A percentile compares a stretch with the other conserved stretches of the same genome.
Conservation (phyloP, 1,139 yeast genomes). For the Kurtzmaniella quercitrusa region DNA sequence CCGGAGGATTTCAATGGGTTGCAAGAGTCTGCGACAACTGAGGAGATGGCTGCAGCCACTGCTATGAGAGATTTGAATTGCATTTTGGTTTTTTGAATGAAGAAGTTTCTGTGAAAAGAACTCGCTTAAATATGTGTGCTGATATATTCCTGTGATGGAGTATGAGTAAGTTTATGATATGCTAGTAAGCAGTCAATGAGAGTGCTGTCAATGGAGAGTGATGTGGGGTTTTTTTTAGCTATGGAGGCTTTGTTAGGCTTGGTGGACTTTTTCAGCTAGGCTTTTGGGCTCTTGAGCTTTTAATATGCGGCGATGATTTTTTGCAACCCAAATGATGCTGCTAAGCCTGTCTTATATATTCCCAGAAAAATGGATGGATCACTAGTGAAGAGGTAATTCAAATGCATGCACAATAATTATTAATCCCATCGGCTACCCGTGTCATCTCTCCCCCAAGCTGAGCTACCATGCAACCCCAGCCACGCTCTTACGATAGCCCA, state of each 20-base stretch:
- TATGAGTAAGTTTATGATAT: too few relatives aligned
- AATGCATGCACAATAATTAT: too few relatives aligned
- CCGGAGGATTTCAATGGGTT: conserved; percentile 26
- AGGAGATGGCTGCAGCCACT: conserved; percentile 9
- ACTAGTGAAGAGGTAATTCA: too few relatives aligned
- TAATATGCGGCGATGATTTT: neutral
- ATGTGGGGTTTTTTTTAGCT: neutral
- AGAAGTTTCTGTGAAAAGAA: too few relatives aligned
- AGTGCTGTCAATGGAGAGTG: neutral
- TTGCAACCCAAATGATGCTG: neutral
- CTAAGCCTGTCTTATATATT: neutral
- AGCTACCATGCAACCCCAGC: neutral
- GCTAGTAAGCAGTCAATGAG: too few relatives aligned
- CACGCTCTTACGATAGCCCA: neutral
- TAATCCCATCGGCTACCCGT: too few relatives aligned
- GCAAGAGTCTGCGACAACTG: conserved; percentile 16
- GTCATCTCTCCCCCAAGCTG: neutral
- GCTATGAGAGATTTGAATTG: conserved; percentile 3
- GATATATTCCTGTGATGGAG: too few relatives aligned
- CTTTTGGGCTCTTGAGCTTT: neutral
- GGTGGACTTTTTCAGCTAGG: too few relatives aligned
- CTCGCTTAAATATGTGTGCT: too few relatives aligned
- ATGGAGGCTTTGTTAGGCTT: neutral
- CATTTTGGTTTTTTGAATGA: conserved; percentile 2
- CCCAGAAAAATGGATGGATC: too few relatives aligned